A percentile compares a stretch with the other conserved stretches of the same genome.
These are phyloP conservation scores for Pharus latifolius DNA, from an alignment of 176 grass and related monocot genomes.

Conservation along the genomic window DNA sequence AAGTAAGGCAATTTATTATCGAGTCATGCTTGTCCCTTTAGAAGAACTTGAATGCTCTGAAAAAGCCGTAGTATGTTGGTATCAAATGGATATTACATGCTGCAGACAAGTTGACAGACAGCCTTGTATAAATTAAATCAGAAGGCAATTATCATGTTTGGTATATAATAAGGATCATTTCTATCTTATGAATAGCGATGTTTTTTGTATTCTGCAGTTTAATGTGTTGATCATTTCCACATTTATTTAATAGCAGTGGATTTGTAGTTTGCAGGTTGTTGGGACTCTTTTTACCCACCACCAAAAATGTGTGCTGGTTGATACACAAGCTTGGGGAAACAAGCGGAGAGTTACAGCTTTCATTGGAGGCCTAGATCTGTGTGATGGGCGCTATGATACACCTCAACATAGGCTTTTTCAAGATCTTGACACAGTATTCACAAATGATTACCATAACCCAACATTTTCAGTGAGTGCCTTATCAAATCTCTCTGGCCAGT, in stretches of 20 bases:
- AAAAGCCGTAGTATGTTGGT: neutral
- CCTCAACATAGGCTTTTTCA: constrained; percentile 77
- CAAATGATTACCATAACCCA: constrained; percentile 84
- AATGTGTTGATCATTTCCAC: neutral
- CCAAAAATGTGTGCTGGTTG: constrained; percentile 93
- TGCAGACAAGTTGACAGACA: neutral
- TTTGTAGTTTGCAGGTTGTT: constrained; percentile 59
- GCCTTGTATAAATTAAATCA: neutral
- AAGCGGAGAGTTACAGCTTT: constrained; percentile 92
- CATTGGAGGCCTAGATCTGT: constrained; percentile 87
- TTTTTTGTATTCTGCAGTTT: neutral
- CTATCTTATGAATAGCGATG: neutral
- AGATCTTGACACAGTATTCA: constrained; percentile 75
- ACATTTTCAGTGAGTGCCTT: constrained; percentile 82
- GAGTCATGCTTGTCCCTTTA: neutral
- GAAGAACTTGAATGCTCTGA: neutral
- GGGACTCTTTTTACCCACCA: constrained; percentile 93
- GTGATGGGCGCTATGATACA: constrained; percentile 97
- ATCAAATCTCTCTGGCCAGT: constrained; percentile 4
- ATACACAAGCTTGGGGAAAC: constrained; percentile 76
- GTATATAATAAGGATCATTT: neutral
- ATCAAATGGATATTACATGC: neutral
- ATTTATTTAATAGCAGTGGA: constrained; percentile 8
- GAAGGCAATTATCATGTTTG: neutral
- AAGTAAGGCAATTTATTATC: neutral